Evolutionary conservation across 495 filamentous ascomycete genomes (phyloP).

Genomic region (Margaritispora aquatica): DNA sequence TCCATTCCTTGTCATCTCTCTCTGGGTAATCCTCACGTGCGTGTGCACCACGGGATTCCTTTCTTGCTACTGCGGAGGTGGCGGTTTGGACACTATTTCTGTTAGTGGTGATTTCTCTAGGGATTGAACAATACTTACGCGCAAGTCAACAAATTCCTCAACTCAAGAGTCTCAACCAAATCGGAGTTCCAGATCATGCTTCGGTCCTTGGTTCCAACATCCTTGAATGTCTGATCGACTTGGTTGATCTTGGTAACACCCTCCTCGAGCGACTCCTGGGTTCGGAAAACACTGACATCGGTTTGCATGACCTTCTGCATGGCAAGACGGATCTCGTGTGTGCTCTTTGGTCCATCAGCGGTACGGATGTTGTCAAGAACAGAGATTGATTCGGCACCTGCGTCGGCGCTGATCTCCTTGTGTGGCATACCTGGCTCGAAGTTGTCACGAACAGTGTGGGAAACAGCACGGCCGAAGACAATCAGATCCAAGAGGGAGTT

Average conservation of each 20-base stretch:
- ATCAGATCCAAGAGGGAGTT: conserved; percentile 97
- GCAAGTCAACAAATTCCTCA: conserved; percentile 91
- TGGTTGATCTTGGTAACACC: conserved; percentile 74
- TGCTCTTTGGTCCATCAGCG: conserved; percentile 76
- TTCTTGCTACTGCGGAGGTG: conserved; percentile 73
- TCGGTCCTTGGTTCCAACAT: conserved; percentile 91
- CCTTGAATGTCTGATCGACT: conserved; percentile 71
- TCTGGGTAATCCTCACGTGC: conserved; percentile 94
- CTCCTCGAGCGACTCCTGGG: conserved; percentile 75
- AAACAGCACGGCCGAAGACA: conserved; percentile 94
- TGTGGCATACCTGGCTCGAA: conserved; percentile 72
- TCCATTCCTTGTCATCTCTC: conserved; percentile 90
- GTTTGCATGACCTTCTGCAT: conserved; percentile 99
- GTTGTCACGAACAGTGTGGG: conserved; percentile 90
- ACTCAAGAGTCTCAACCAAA: conserved; percentile 89
- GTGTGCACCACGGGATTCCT: conserved; percentile 93
- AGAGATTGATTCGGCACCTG: conserved; percentile 78
- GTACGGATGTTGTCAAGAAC: conserved; percentile 81
- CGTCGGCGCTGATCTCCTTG: conserved; percentile 55
- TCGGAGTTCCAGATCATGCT: conserved; percentile 99
- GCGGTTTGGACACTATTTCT: conserved; percentile 73
- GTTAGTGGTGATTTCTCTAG: conserved; percentile 11
- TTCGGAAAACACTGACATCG: conserved; percentile 95
- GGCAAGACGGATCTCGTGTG: conserved; percentile 74
- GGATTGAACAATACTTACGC: conserved; percentile 38